A percentile compares a stretch with the other conserved stretches of the same genome.
These are phyloP conservation scores for Emydomyces testavorans DNA, from an alignment of 2,329 filamentous ascomycete genomes.

Conservation along the genomic window DNA sequence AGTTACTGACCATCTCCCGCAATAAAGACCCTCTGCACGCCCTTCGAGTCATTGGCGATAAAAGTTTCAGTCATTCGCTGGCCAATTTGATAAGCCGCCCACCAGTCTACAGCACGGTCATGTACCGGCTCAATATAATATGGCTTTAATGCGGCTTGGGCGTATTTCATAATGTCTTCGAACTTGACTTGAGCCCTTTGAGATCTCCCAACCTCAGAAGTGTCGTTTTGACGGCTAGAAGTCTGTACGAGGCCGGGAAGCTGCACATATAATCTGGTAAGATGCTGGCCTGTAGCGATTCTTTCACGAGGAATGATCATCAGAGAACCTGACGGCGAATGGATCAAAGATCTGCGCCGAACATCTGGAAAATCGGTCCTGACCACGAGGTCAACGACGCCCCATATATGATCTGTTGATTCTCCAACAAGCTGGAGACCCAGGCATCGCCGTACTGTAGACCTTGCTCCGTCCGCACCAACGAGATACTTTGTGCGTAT, in stretches of 20 bases:
- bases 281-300: slow-evolving; percentile 50
- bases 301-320: slow-evolving; percentile 67
- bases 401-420: slow-evolving; percentile 61
- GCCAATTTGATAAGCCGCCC: slow-evolving; percentile 57
- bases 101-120: slow-evolving; percentile 42
- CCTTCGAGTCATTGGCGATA: slow-evolving; percentile 53
- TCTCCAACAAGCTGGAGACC: slow-evolving; percentile 49
- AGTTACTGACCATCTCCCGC: slow-evolving; percentile 50
- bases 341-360: slow-evolving; percentile 67
- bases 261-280: slow-evolving; percentile 55
- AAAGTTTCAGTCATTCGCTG: slow-evolving; percentile 52
- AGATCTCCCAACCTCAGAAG: slow-evolving; percentile 35
- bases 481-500: slow-evolving; percentile 59
- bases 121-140: slow-evolving; percentile 33
- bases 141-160: slow-evolving; percentile 53
- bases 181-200: slow-evolving; percentile 50
- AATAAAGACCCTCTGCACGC: slow-evolving; percentile 59
- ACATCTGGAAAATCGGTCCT: slow-evolving; percentile 67
- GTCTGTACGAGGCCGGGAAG: slow-evolving; percentile 23
- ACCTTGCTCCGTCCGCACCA: slow-evolving; percentile 59
- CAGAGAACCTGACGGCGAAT: slow-evolving; percentile 61
- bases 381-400: slow-evolving; percentile 63
- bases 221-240: slow-evolving; percentile 1
- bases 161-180: slow-evolving; percentile 50
- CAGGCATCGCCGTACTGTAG: slow-evolving; percentile 50